Evolutionary conservation across 1,284 basidiomycete genomes (phyloP).

Genomic region (Ceratobasidium theobromae): DNA sequence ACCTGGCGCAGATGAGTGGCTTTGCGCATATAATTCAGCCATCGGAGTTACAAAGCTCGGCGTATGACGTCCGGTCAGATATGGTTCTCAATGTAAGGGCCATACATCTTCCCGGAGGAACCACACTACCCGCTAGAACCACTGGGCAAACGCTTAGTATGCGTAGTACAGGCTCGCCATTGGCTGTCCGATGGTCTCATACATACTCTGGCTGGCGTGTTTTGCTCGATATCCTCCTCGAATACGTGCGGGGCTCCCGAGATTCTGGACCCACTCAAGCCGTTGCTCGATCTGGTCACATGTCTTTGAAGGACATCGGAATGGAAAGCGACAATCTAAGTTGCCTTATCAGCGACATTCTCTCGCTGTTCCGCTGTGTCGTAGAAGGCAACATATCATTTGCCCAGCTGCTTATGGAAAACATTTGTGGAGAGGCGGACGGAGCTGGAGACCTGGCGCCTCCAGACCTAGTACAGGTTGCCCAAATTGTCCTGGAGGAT

Average conservation of each 20-base stretch:
- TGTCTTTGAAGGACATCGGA: conserved; percentile 64
- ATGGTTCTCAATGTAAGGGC: conserved; percentile 66
- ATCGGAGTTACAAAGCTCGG: conserved; percentile 58
- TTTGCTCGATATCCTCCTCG: conserved; percentile 71
- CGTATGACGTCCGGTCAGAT: conserved; percentile 64
- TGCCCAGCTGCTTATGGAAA: conserved; percentile 63
- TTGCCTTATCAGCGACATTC: conserved; percentile 63
- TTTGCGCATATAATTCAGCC: conserved; percentile 69
- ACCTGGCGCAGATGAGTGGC: conserved; percentile 68
- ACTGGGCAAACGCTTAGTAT: conserved; percentile 63
- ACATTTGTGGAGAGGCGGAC: conserved; percentile 5
- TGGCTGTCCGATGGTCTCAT: conserved; percentile 80
- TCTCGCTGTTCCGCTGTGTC: conserved; percentile 77
- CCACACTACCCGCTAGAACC: conserved; percentile 64
- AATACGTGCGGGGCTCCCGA: conserved; percentile 53
- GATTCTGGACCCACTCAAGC: neutral
- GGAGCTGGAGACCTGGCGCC: conserved; percentile 58
- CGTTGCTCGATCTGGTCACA: neutral
- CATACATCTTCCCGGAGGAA: conserved; percentile 73
- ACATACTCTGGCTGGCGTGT: conserved; percentile 81
- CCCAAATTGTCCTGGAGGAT: conserved; percentile 82
- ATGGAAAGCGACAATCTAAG: conserved; percentile 66
- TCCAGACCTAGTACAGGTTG: conserved; percentile 74
- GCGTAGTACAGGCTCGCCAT: conserved; percentile 62
- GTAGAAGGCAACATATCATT: conserved; percentile 67